These are phyloP conservation scores for Aurinia saxatilis DNA, from an alignment of 345 rosid species.

Conservation along the genomic window DNA sequence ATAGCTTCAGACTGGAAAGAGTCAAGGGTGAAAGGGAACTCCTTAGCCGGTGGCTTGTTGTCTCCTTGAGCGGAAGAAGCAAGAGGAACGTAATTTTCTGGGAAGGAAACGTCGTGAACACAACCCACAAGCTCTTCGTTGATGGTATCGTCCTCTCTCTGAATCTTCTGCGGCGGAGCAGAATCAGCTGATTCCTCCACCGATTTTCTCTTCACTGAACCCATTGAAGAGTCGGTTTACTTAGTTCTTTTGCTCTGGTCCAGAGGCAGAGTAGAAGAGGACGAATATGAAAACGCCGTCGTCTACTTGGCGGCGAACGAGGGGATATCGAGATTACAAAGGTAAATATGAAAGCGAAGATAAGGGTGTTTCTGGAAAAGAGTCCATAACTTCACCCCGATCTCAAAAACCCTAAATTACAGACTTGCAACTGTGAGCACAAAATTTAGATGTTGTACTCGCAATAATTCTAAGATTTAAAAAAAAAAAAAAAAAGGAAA, in stretches of 20 bases:
- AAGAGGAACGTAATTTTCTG: constrained; percentile 51
- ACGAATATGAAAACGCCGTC: constrained; percentile 8
- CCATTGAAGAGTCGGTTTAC: constrained; percentile 34
- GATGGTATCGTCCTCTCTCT: constrained; percentile 33
- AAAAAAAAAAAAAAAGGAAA: too few species aligned
- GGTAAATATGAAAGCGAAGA: neutral
- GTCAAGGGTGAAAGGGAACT: constrained; percentile 85
- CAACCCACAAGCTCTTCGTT: constrained; percentile 44
- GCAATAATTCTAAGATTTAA: too few species aligned
- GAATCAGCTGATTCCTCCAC: constrained; percentile 31
- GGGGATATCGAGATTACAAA: neutral
- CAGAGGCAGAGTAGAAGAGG: neutral
- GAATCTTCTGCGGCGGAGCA: constrained; percentile 40
- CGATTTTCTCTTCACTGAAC: constrained; percentile 55
- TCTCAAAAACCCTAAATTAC: constrained; percentile 10
- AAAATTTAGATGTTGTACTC: too few species aligned
- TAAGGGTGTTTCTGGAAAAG: neutral
- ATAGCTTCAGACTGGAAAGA: constrained; percentile 96
- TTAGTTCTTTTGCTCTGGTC: neutral
- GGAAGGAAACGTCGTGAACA: constrained; percentile 79
- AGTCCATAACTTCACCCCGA: neutral
- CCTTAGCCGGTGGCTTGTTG: constrained; percentile 74
- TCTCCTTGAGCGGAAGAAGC: constrained; percentile 22
- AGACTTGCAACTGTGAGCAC: too few species aligned
- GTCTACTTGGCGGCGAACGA: neutral